Evolutionary conservation across 257 asterid genomes (phyloP).

Genomic region (Solanum piurae): DNA sequence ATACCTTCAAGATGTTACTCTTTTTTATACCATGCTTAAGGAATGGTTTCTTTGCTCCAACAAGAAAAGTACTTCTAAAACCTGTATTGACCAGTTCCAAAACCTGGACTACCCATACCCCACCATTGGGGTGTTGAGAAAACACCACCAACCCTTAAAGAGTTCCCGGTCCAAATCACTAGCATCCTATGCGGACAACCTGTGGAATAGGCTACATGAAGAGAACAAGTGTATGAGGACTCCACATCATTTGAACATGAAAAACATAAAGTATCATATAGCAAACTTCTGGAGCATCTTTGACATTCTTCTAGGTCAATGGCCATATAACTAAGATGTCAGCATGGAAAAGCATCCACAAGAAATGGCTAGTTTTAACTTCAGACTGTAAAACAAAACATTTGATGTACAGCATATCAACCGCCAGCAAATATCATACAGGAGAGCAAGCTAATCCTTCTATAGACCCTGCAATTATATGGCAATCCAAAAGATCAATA

Average conservation of each 20-base stretch:
- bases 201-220: slow-evolving; percentile 7
- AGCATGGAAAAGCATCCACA: slow-evolving; percentile 59
- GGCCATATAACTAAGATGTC: slow-evolving; percentile 49
- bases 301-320: slow-evolving; percentile 50
- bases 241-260: slow-evolving; percentile 16
- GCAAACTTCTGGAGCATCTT: slow-evolving; percentile 28
- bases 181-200: slow-evolving; percentile 27
- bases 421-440: slow-evolving; percentile 97
- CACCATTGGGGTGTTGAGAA: not conserved
- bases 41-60: not conserved
- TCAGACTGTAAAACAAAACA: slow-evolving; percentile 88
- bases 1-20: not conserved
- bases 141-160: slow-evolving; percentile 18
- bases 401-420: slow-evolving; percentile 96
- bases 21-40: not conserved
- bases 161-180: slow-evolving; percentile 18
- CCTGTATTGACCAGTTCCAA: not conserved
- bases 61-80: not conserved
- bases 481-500: slow-evolving; percentile 96
- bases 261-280: slow-evolving; percentile 19
- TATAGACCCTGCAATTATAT: slow-evolving; percentile 97
- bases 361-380: slow-evolving; percentile 36
- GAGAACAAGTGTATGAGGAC: not conserved
- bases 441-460: slow-evolving; percentile 97
- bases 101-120: not conserved